Base-by-base conservation (phyloP, 2,329 filamentous ascomycete species). In the Neopestalotiopsis sp. region DNA sequence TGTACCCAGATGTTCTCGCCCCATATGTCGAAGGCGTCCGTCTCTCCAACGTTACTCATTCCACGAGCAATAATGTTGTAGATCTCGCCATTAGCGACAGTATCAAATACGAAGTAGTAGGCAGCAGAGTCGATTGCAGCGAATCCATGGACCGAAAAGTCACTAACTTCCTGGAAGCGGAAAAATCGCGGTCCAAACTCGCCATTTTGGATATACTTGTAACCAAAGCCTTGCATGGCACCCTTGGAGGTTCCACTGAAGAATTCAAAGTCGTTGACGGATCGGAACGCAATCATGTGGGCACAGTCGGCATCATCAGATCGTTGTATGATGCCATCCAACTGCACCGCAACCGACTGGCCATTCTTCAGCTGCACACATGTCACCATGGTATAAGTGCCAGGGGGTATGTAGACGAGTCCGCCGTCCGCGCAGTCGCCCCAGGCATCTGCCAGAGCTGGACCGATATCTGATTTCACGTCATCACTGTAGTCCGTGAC, bases 11-110 rank as follows among this genome's bases (percentile, higher is more conserved):
- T 83, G 71, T 89, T 89, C 59, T 76, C 82, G 13, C 83, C 82
- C 79, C 82, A 87, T 4, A 89, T 81, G 73, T 89, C 85, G 68
- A 89, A 81, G 3, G 88, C 88, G 73, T 90, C 88, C 5, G 89
- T 80, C 34, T 84, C 85, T 40, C 86, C 86, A 71, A 79, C 75
- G 70, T 86, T 81, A 13, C 81, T 85, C 45, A 59, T 5, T 30
- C 86, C 86, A 3, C 84, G 83, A 64, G 88, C 83, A n/a, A 84
- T 81, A 77, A 86, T 81, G 74, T 88, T 88, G 79, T 87, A 88
- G 4, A 87, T 77, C 73, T 88, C 86, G 49, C 85, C 86, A 70
- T 83, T 62, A 2, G 30, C 5, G n/a, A 38, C 30, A 30, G 30
- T 62, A 28, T 40, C 61, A n/a, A 62, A 40, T 5, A 38, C 61